A percentile compares a stretch with the other conserved stretches of the same genome.
Conservation (phyloP, 2,329 filamentous ascomycete species). For the Didymella exigua region DNA sequence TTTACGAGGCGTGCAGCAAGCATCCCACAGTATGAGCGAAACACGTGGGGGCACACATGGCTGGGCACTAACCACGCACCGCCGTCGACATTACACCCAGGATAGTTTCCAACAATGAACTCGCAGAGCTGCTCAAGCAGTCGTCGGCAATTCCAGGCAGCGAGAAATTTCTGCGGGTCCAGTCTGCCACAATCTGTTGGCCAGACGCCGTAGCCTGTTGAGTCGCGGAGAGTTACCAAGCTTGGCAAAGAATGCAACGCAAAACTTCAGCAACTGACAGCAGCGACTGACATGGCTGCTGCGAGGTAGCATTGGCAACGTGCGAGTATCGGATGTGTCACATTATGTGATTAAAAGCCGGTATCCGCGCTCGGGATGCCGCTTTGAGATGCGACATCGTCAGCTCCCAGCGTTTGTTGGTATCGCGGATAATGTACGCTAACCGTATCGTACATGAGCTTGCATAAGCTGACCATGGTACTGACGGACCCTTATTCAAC, state of each 20-base stretch:
- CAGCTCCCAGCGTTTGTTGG: conserved; percentile 20
- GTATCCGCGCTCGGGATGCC: conserved; percentile 32
- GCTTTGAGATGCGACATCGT: conserved; percentile 28
- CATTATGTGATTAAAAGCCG: conserved; percentile 29
- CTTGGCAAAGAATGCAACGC: conserved; percentile 21
- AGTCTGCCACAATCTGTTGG: neutral
- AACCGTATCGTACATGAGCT: conserved; percentile 10
- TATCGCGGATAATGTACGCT: conserved; percentile 14
- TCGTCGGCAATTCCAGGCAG: neutral
- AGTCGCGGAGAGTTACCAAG: conserved; percentile 23
- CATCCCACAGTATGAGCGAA: conserved; percentile 19
- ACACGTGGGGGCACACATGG: conserved; percentile 30
- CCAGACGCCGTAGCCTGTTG: neutral
- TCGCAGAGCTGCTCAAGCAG: neutral
- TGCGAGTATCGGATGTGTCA: conserved; percentile 31
- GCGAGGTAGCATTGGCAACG: conserved; percentile 6
- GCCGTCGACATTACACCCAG: neutral
- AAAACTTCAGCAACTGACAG: conserved; percentile 14
- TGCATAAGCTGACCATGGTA: conserved; percentile 13
- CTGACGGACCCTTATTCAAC: conserved; percentile 4
- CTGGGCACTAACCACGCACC: conserved; percentile 2
- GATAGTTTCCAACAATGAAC: neutral
- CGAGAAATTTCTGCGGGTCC: conserved; percentile 12
- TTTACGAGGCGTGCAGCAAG: conserved; percentile 14
- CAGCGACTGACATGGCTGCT: neutral